These are phyloP conservation scores for Sporisorium exsertum DNA, from an alignment of 1,284 basidiomycete genomes.

Conservation along the genomic window DNA sequence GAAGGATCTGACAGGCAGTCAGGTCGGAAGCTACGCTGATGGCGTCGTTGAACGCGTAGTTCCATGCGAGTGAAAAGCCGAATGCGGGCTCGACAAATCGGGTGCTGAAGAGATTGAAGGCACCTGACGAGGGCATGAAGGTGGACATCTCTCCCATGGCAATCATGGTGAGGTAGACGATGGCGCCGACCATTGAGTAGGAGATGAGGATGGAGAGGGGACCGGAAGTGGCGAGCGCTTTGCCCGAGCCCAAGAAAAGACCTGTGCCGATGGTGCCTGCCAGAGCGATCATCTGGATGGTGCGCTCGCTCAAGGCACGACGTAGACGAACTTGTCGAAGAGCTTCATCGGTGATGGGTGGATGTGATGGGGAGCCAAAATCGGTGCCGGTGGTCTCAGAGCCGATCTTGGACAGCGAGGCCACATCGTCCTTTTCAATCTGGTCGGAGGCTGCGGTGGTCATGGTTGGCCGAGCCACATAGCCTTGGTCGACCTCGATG, in stretches of 20 bases:
- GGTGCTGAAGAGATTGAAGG: constrained; percentile 58
- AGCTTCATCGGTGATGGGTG: constrained; percentile 23
- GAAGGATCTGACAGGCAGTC: constrained; percentile 67
- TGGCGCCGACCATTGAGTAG: constrained; percentile 60
- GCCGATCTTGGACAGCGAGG: constrained; percentile 15
- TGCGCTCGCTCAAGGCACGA: constrained; percentile 53
- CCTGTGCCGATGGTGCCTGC: constrained; percentile 74
- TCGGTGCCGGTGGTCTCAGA: constrained; percentile 18
- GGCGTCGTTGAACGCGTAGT: constrained; percentile 58
- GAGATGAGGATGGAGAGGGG: constrained; percentile 70
- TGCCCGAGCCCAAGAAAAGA: constrained; percentile 71
- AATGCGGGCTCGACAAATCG: constrained; percentile 53
- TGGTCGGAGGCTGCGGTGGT: background rate
- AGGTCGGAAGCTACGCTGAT: constrained; percentile 73
- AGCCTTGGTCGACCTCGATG: constrained; percentile 22
- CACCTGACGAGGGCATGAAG: constrained; percentile 58
- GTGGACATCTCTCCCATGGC: constrained; percentile 65
- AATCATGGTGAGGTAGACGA: constrained; percentile 70
- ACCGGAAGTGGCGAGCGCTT: constrained; percentile 71
- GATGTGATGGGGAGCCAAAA: constrained; percentile 6
- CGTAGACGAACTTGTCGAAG: constrained; percentile 49
- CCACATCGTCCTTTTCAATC: constrained; percentile 1
- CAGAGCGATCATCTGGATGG: constrained; percentile 72
- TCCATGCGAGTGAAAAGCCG: constrained; percentile 45
- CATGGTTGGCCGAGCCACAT: constrained; percentile 15